Evolutionary conservation across 345 rosid species (phyloP).

Genomic region (Gossypioides kirkii): DNA sequence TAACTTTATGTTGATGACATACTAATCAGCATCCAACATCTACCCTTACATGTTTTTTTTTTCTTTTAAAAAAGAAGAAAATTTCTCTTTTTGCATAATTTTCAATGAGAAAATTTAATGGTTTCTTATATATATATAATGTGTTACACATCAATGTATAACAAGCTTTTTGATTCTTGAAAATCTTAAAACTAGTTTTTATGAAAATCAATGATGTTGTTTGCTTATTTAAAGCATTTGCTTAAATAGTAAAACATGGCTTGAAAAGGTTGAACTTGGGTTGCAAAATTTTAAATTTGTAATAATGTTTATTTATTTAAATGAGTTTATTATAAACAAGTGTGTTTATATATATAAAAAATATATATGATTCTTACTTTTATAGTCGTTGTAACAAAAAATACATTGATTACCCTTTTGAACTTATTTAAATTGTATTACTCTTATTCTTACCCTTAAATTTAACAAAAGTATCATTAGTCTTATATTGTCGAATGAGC

Average conservation of each 20-base stretch:
- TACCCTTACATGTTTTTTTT: not conserved
- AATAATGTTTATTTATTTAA: no score
- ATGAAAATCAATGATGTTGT: not conserved
- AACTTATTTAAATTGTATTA: fast-evolving
- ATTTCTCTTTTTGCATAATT: not conserved
- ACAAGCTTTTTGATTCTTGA: not conserved
- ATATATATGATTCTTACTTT: no score
- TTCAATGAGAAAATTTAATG: not conserved
- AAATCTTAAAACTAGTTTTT: not conserved
- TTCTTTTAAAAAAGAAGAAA: not conserved
- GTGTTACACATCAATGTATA: not conserved
- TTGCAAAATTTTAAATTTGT: no score
- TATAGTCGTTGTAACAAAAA: no score
- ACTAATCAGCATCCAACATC: not conserved
- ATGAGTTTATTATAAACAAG: no score
- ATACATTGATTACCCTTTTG: no score
- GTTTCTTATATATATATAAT: no score
- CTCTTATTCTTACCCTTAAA: no score
- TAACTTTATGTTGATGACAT: not conserved
- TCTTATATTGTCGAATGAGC: no score
- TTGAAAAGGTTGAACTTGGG: not conserved
- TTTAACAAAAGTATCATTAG: no score
- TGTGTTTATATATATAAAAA: no score
- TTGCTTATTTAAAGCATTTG: not conserved
- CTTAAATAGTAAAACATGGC: not conserved